Conservation (phyloP, 208 protist genomes). For the Crithidia thermophila region DNA sequence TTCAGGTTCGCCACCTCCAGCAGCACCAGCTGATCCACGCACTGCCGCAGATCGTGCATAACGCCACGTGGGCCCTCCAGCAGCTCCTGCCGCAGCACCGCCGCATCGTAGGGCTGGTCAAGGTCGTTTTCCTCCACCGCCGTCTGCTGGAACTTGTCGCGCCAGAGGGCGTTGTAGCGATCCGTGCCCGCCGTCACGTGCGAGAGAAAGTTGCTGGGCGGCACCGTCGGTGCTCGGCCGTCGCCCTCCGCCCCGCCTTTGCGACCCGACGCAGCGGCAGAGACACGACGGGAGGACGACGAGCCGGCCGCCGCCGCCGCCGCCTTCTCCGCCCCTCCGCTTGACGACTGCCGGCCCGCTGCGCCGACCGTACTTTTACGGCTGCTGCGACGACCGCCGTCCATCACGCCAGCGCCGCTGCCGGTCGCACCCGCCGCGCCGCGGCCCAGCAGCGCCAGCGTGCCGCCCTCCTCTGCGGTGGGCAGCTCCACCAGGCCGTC, state of each 20-base stretch:
- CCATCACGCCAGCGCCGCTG: background rate
- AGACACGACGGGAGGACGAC: slow-evolving; percentile 9
- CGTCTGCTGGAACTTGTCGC: slow-evolving; percentile 53
- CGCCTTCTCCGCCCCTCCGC: background rate
- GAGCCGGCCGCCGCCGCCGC: background rate
- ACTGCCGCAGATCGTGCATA: slow-evolving; percentile 84
- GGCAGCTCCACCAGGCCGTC: slow-evolving; percentile 77
- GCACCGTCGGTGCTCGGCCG: slow-evolving; percentile 33
- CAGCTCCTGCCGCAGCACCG: slow-evolving; percentile 75
- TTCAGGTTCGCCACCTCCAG: slow-evolving; percentile 93
- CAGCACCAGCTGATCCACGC: slow-evolving; percentile 93
- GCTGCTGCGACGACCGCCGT: background rate
- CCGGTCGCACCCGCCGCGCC: background rate
- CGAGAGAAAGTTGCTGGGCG: slow-evolving; percentile 60
- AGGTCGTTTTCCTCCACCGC: slow-evolving; percentile 72
- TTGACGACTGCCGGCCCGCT: background rate
- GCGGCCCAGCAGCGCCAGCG: slow-evolving; percentile 59
- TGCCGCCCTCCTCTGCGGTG: slow-evolving; percentile 87
- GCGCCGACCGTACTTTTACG: background rate
- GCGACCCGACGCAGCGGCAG: too few relatives aligned
- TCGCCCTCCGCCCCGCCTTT: slow-evolving; percentile 36
- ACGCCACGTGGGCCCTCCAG: slow-evolving; percentile 89
- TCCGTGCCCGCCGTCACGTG: slow-evolving; percentile 53
- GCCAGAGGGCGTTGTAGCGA: slow-evolving; percentile 77
- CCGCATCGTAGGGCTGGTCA: slow-evolving; percentile 78